Conservation (phyloP, 2,329 filamentous ascomycete genomes). For the Sporothrix variecibatus region DNA sequence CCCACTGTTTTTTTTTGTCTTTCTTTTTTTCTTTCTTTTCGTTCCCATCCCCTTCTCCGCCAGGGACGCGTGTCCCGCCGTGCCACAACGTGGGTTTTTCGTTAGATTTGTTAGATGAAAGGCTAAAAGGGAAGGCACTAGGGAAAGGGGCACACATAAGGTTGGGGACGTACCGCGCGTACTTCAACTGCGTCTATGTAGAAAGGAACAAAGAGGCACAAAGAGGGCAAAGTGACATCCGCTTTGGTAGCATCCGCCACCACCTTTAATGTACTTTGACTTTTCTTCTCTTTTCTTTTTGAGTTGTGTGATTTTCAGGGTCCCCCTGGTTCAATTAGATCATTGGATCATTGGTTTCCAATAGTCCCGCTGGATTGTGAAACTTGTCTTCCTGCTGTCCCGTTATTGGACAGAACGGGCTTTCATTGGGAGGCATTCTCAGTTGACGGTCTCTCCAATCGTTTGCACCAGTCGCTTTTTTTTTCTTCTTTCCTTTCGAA, state of each 20-base stretch:
- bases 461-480: background rate
- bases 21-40: too few relatives aligned
- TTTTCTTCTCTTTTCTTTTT: background rate
- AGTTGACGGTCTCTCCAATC: background rate
- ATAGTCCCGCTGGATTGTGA: background rate
- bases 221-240: background rate
- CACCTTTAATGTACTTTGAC: background rate
- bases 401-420: background rate
- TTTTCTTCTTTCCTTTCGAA: background rate
- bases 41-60: background rate
- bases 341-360: background rate
- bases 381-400: background rate
- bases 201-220: background rate
- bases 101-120: background rate
- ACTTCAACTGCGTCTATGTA: background rate
- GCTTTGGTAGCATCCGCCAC: background rate
- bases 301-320: background rate
- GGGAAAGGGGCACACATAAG: background rate
- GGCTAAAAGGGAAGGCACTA: background rate
- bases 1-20: background rate
- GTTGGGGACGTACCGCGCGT: background rate
- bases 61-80: conserved; percentile 3
- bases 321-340: background rate
- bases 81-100: conserved; percentile 4
- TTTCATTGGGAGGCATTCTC: background rate